Conservation (phyloP, 208 protist species). For the Leishmania braziliensis region DNA sequence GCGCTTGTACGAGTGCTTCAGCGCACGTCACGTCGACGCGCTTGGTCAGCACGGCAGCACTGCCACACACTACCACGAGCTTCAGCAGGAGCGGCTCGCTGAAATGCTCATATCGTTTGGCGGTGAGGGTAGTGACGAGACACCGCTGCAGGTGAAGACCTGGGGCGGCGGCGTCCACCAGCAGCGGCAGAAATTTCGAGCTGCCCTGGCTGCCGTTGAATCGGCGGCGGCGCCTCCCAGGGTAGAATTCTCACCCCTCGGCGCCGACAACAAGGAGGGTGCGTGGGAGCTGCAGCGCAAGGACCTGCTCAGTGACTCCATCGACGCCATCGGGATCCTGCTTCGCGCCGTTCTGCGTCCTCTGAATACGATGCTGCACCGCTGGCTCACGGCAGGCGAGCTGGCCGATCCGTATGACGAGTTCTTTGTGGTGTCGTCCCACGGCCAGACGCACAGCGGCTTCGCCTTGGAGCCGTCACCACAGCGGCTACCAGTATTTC, state of each 20-base stretch:
- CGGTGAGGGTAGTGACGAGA: neutral
- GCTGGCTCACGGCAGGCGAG: conserved; percentile 67
- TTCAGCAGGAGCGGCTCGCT: conserved; percentile 18
- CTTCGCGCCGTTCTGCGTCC: conserved; percentile 56
- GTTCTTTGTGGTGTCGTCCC: conserved; percentile 84
- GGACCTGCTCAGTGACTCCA: conserved; percentile 24
- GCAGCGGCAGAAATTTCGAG: neutral
- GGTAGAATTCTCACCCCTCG: neutral
- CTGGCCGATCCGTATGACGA: conserved; percentile 76
- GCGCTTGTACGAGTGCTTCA: conserved; percentile 47
- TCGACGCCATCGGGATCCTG: conserved; percentile 64
- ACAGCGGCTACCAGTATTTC: conserved; percentile 74
- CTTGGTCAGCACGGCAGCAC: conserved; percentile 30
- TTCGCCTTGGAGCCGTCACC: conserved; percentile 65
- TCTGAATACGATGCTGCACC: conserved; percentile 59
- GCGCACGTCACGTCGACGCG: conserved; percentile 34
- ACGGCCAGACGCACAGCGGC: conserved; percentile 57
- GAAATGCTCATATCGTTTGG: neutral
- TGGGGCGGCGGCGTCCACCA: neutral
- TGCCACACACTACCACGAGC: conserved; percentile 13
- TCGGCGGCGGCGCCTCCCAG: neutral
- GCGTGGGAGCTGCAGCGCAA: conserved; percentile 22
- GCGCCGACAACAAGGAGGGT: neutral
- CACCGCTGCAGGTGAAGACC: neutral
- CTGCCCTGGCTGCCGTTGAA: neutral